Percentiles rank a stretch among this genome's conserved stretches.
Evolutionary conservation across 2,329 filamentous ascomycete genomes (phyloP).

Genomic region (Colletotrichum melonis): DNA sequence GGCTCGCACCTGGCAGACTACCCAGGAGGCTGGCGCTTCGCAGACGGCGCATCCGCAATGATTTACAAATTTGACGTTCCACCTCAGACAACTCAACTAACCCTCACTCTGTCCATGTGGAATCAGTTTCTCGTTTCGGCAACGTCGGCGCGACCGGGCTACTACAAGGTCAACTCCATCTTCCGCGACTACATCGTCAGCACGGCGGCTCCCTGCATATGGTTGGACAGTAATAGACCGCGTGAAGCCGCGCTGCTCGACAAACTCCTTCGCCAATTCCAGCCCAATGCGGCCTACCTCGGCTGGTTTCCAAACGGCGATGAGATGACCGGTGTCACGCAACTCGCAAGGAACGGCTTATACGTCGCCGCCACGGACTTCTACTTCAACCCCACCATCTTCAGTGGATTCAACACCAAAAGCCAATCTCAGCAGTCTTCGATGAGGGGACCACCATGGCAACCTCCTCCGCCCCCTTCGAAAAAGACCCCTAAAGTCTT

Average conservation of each 20-base stretch:
- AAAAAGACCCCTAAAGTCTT: neutral
- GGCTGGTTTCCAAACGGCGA: conserved; percentile 21
- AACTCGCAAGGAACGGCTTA: conserved; percentile 7
- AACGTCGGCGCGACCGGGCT: neutral
- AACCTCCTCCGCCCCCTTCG: neutral
- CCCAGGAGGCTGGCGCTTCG: conserved; percentile 18
- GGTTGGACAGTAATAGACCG: conserved; percentile 17
- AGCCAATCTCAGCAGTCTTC: neutral
- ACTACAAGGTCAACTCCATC: conserved; percentile 4
- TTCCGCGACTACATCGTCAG: conserved; percentile 19
- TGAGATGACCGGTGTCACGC: conserved; percentile 17
- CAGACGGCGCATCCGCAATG: conserved; percentile 13
- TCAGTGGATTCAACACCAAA: neutral
- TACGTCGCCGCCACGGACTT: conserved; percentile 14
- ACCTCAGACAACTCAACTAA: neutral
- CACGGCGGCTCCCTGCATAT: conserved; percentile 5
- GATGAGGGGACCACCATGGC: neutral
- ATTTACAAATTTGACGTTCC: conserved; percentile 10
- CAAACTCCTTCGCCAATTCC: conserved; percentile 1
- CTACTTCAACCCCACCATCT: conserved; percentile 19
- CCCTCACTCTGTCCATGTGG: conserved; percentile 10
- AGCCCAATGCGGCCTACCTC: conserved; percentile 13
- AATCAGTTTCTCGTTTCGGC: conserved; percentile 14
- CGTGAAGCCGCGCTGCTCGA: conserved; percentile 8
- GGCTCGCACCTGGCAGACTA: conserved; percentile 18